phyloP scores from a whole-genome alignment of 202 grass and related monocot species.

The Carex sylvatica region DNA sequence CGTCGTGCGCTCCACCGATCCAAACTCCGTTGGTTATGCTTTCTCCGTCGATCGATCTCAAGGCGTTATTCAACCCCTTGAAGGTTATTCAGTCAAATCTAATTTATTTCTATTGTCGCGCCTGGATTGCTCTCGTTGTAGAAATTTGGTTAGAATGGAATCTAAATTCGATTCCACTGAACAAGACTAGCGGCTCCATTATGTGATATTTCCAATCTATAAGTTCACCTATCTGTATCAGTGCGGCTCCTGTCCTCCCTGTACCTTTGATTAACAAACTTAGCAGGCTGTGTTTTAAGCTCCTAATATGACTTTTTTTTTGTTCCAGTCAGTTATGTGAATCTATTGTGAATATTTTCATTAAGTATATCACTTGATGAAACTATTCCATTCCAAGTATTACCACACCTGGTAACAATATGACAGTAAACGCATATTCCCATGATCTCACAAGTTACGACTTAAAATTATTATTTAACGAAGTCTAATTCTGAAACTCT shows the following conservation, averaged over 20 bases:
- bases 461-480: neutral
- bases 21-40: constrained; percentile 31
- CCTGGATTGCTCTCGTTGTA: neutral
- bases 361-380: neutral
- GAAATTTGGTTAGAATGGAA: neutral
- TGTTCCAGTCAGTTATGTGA: too few species aligned
- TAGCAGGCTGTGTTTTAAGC: neutral
- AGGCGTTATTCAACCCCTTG: constrained; percentile 46
- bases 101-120: neutral
- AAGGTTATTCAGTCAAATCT: neutral
- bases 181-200: neutral
- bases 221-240: neutral
- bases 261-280: neutral
- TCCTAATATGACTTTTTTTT: too few species aligned
- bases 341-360: neutral
- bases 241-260: neutral
- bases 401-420: neutral
- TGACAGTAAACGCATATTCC: neutral
- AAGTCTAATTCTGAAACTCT: constrained; percentile 3
- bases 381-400: neutral
- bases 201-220: neutral
- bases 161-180: neutral
- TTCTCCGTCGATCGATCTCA: constrained; percentile 69
- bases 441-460: neutral
- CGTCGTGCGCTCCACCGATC: constrained; percentile 74